Evolutionary conservation across 1,284 basidiomycete species (phyloP), one percentile per base, ranked within the genome.

Genomic region (Trichosporon sp.): DNA sequence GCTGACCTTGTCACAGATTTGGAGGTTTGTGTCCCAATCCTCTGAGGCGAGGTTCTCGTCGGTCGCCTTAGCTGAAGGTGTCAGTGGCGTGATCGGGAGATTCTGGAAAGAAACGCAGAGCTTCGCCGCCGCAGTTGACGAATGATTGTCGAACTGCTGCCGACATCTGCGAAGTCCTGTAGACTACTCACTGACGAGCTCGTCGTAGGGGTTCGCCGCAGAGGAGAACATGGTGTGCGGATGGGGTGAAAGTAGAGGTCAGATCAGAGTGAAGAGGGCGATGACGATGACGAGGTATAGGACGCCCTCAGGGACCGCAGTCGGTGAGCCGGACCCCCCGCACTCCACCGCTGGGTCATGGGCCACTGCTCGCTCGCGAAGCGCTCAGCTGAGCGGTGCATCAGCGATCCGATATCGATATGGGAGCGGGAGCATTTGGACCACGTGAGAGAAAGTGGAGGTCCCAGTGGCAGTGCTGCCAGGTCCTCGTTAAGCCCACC

Each of bases 11-110:
- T 99, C 96, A 76, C 94, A 97, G n/a, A 99, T 82, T 73, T 92
- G 92, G 59, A 98, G 81, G 68, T 96, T 93, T 65, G 94, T 83
- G 78, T 95, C 93, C 95, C 95, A 99, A 79, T 97, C 92, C 82
- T 97, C 95, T 64, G 86, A 85, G 1, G 94, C 95, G 62, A 95
- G 83, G 78, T 92, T 93, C 85, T 97, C 95, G 78, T 95, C 92
- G 16, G 95, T 97, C 29, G 95, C 91, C 82, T 95, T 94, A 73
- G 81, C 91, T 95, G 79, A n/a, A 33, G 67, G 52, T n/a, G 65
- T 60, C 44, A 56, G 58, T 33, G 34, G 27, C n/a, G 37, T 29
- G 34, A 57, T 31, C 10, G 46, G 13, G 32, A 60, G 73, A 27
- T 9, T 9, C 27, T 19, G 31, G 14, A 14, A 37, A 31, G 27